Percentiles rank a stretch among this genome's conserved stretches.
phyloP scores from a whole-genome alignment of 1,284 basidiomycete species.

The Tilletia setariae region DNA sequence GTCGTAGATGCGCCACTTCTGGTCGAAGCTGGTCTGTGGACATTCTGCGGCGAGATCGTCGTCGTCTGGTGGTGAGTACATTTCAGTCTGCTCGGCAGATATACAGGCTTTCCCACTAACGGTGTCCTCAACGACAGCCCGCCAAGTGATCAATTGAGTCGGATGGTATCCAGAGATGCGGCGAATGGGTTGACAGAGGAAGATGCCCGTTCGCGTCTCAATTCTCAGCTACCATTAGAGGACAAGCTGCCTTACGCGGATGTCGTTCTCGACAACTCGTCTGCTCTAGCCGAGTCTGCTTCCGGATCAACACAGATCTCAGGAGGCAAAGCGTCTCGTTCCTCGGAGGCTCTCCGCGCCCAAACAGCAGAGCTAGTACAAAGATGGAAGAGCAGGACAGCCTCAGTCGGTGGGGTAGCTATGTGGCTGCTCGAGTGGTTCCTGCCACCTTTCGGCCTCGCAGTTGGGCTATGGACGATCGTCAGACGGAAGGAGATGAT shows the following conservation, averaged over 20 bases:
- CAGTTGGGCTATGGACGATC: slow-evolving; percentile 50
- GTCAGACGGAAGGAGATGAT: slow-evolving; percentile 11
- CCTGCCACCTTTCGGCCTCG: slow-evolving; percentile 69
- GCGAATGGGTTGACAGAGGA: slow-evolving; percentile 56
- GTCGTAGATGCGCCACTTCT: slow-evolving; percentile 90
- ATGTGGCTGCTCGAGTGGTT: slow-evolving; percentile 73
- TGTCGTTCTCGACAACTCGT: slow-evolving; percentile 82
- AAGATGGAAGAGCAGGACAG: slow-evolving; percentile 57
- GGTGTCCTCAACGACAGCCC: slow-evolving; percentile 20
- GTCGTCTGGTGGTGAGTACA: slow-evolving; percentile 79
- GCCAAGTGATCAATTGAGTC: slow-evolving; percentile 38
- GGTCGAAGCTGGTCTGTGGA: slow-evolving; percentile 84
- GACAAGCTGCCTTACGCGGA: slow-evolving; percentile 81
- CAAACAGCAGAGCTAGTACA: slow-evolving; percentile 70
- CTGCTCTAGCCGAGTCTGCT: slow-evolving; percentile 57
- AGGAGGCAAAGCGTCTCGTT: slow-evolving; percentile 14
- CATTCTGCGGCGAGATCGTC: slow-evolving; percentile 75
- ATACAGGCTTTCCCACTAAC: neutral
- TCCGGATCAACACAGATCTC: slow-evolving; percentile 15
- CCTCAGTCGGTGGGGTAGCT: slow-evolving; percentile 61
- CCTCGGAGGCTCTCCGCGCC: slow-evolving; percentile 51
- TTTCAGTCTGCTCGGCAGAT: neutral
- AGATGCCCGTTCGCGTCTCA: slow-evolving; percentile 69
- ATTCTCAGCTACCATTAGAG: slow-evolving; percentile 75
- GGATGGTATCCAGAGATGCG: slow-evolving; percentile 48